Evolutionary conservation across 768 basidiomycete species (phyloP).

Genomic region (Kwoniella europaea): DNA sequence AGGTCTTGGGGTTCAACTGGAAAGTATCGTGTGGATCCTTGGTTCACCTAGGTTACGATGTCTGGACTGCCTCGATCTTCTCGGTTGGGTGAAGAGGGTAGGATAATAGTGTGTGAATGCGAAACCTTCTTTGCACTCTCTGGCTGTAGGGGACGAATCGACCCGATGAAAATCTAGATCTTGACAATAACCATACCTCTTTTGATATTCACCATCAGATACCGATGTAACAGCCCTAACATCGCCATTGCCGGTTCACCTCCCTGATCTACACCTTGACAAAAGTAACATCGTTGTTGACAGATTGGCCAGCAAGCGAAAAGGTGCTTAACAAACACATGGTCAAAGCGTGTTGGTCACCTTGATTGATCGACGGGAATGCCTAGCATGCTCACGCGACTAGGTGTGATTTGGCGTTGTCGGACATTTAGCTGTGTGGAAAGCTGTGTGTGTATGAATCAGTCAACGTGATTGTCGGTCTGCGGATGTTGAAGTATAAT

Average conservation of each 20-base stretch:
- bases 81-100: slow-evolving; percentile 2
- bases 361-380: not conserved
- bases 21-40: not conserved
- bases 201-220: not conserved
- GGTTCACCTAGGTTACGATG: not conserved
- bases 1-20: not conserved
- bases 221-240: not conserved
- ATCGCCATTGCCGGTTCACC: not conserved
- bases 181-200: not conserved
- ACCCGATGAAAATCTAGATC: not conserved
- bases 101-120: not conserved
- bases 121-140: not conserved
- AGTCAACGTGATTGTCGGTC: not conserved
- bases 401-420: not conserved
- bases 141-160: not conserved
- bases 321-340: not conserved
- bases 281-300: too few relatives aligned
- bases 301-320: not conserved
- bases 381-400: not conserved
- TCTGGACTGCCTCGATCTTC: not conserved
- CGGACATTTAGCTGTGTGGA: not conserved
- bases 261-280: not conserved
- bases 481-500: not conserved
- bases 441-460: not conserved
- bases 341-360: not conserved